A percentile compares a stretch with the other conserved stretches of the same genome.
Conservation (phyloP, 2,329 filamentous ascomycete genomes). For the Thielaviopsis punctulata region DNA sequence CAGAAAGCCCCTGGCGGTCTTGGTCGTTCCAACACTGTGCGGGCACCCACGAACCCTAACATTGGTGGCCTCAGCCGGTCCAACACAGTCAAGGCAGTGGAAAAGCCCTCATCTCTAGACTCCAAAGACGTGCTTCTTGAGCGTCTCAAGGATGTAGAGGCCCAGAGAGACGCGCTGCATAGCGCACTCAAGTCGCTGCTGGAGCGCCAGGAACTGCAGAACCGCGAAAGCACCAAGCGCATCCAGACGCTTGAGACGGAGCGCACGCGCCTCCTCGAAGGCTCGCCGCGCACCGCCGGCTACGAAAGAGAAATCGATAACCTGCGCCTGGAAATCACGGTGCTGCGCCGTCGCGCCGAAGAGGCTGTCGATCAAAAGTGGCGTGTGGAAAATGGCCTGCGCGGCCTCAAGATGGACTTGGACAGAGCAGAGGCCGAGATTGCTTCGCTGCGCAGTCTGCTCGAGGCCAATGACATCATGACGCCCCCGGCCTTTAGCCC, state of each 20-base stretch:
- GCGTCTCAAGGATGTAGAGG: constrained; percentile 78
- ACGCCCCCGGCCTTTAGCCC: constrained; percentile 44
- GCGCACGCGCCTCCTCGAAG: constrained; percentile 52
- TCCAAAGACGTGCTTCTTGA: constrained; percentile 57
- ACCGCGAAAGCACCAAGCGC: constrained; percentile 66
- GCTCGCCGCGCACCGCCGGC: constrained; percentile 54
- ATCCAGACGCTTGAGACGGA: constrained; percentile 62
- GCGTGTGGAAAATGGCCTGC: constrained; percentile 81
- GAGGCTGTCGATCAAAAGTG: constrained; percentile 92
- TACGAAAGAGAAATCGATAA: constrained; percentile 71
- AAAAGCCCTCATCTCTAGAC: constrained; percentile 22
- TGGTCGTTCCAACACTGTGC: constrained; percentile 41
- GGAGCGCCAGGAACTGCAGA: constrained; percentile 70
- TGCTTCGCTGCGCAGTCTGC: constrained; percentile 55
- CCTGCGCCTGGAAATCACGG: constrained; percentile 69
- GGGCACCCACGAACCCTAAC: constrained; percentile 21
- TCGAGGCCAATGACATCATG: constrained; percentile 68
- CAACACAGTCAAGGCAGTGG: constrained; percentile 33
- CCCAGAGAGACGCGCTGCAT: constrained; percentile 84
- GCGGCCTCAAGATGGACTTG: constrained; percentile 86
- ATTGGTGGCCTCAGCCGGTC: constrained; percentile 35
- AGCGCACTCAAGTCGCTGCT: constrained; percentile 70
- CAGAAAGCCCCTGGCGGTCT: constrained; percentile 20
- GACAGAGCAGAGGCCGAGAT: constrained; percentile 93
- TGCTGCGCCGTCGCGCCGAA: constrained; percentile 71